Evolutionary conservation across 2,329 filamentous ascomycete genomes (phyloP), one percentile per base, ranked within the genome.

Genomic region (Neophaeococcomyces aloes): DNA sequence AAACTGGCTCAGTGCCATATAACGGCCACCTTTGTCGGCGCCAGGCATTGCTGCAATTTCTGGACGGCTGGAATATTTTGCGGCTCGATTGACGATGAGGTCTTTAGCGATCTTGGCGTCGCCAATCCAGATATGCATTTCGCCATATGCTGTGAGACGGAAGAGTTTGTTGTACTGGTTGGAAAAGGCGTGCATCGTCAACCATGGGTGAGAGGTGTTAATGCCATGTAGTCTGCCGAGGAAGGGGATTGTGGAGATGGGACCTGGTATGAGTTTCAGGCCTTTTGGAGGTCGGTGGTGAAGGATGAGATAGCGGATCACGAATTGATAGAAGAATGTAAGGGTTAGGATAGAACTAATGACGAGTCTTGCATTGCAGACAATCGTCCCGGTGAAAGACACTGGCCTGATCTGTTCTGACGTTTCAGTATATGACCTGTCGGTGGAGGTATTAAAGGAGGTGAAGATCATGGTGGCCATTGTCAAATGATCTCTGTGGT

Each of bases 291-390:
- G 46, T 19, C 38, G 40, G 31, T 48, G 42, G n/a, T 48, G 37
- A 38, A 48, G 44, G 18, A 45, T 15, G 7, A 48, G 42, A 33
- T 48, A 48, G 3, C 32, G 30, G 3, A 96, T n/a, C 4, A 38
- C 13, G 19, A 38, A 38, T 13, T 38, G 18, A 23, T 38, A 38
- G 11, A 38, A n/a, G 6, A 38, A 21, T 27, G 36, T 38, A 18
- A 38, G 29, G 36, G 29, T n/a, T 13, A 38, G 36, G 11, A 38
- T 21, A 3, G 36, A 23, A 4, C 19, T 38, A 3, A 23, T 38
- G 23, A 38, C 8, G 13, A 21, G 15, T n/a, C 19, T 25, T 25
- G 36, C 14, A 38, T 38, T 10, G 11, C 13, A 38, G 3, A 27
- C 13, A 14, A 38, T 23, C 7, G 36, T 27, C n/a, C 3, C 21